Evolutionary conservation across 495 filamentous ascomycete genomes (phyloP), one percentile per base, ranked within the genome.

Genomic region (Penicillium crystallinum): DNA sequence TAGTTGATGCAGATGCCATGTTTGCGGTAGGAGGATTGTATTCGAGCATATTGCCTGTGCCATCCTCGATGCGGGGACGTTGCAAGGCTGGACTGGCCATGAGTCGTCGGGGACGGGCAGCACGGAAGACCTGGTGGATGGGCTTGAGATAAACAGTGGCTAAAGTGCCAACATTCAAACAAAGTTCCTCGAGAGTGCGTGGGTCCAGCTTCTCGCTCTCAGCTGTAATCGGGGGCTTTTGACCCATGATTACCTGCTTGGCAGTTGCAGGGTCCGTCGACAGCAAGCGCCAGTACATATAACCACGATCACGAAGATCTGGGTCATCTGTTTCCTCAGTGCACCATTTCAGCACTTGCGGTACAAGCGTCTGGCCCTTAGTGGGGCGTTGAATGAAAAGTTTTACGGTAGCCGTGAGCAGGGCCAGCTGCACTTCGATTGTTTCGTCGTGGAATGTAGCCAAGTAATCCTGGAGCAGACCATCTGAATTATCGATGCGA

Each of bases 271-370:
- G 91, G 69, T 97, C 91, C 2, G 89, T 90, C n/a, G 91, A 96
- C 3, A 99, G 80, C 18, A 99, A 79, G 7, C 93, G 86, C 93
- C 93, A 99, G 75, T 99, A 99, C 90, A 99, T 97, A 74, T 96
- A 97, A 10, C 93, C 93, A 54, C 93, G 78, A 64, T 99, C 93
- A 37, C 93, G 81, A 27, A 99, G 82, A 64, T 99, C 93, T 0
- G 95, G 95, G 69, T 97, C 96, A 65, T 99, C 93, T 18, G 93
- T 99, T 64, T 99, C 93, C 63, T 96, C 93, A 1, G 93, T 99
- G 42, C 95, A 95, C 92, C 92, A 97, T 70, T 97, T 96, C 29
- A 99, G 82, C 2, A 97, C 92, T 58, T 92, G 91, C 12, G 93
- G 93, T 1, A 99, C 93, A 6, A 99, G 78, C 21, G 92, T 82